Base-by-base conservation (phyloP, 2,329 filamentous ascomycete species). In the Aspergillus pseudoviridinutans region DNA sequence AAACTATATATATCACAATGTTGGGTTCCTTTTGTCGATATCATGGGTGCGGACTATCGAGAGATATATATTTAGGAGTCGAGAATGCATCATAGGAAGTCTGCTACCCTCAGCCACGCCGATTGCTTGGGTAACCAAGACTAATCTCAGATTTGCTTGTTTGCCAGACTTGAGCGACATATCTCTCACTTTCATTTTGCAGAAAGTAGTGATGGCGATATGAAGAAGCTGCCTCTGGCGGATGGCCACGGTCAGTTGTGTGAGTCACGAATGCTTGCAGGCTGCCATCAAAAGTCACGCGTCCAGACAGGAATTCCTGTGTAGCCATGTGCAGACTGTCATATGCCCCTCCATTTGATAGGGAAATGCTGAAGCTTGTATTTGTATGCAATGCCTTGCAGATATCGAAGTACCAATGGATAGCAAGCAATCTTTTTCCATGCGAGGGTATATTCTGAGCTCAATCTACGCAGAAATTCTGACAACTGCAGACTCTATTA, bases 231-330 rank as follows among this genome's bases (percentile, higher is more conserved):
- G 32, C 14, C 14, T 38, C 44, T 17, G 4, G 14, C 27, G 44
- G 12, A 24, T n/a, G 20, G n/a, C n/a, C 28, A 22, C 47, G 60
- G 61, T 64, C 61, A 64, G 53, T 58, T 57, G 61, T 50, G 29
- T 50, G 53, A 53, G 61, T 62, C 61, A 62, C 53, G 49, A 51
- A 54, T 47, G 27, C 51, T 27, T 38, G 42, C 27, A 46, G 24
- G 44, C 8, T 25, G 14, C 24, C 22, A 47, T 6, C 14, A 20
- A 24, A 50, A 60, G 58, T 64, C 61, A 64, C 59, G 58, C 61
- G 61, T 60, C 35, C 60, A 54, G 17, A 41, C 7, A 58, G 58
- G 60, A 56, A 58, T 41, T 35, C 32, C 25, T 49, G 55, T 57
- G 55, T 56, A 49, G 46, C 57, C 32, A 56, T 55, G 28, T 12